Conservation (phyloP, 768 basidiomycete genomes). For the Nevesoporus exiguus region DNA sequence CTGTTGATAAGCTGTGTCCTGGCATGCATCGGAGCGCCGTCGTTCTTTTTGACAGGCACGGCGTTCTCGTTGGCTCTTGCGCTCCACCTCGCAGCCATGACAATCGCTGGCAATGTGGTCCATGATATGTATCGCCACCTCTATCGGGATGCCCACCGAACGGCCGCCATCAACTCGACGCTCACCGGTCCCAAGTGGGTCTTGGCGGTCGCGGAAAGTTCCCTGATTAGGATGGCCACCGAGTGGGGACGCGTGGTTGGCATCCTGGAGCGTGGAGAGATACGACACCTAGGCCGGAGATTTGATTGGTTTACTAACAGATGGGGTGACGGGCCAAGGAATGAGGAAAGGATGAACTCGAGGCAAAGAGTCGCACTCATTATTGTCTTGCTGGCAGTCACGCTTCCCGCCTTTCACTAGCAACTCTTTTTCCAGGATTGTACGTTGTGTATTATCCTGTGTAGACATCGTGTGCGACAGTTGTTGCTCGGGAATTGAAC, state of each 20-base stretch:
- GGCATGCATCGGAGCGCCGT: constrained; percentile 9
- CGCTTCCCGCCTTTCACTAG: neutral
- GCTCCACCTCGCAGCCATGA: constrained; percentile 24
- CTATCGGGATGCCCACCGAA: constrained; percentile 38
- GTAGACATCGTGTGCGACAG: neutral
- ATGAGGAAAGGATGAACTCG: constrained; percentile 44
- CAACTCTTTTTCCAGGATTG: neutral
- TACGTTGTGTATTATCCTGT: neutral
- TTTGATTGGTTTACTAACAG: constrained; percentile 58
- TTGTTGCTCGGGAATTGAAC: no score
- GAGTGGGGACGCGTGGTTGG: constrained; percentile 49
- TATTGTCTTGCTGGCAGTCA: constrained; percentile 5
- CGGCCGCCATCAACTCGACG: constrained; percentile 32
- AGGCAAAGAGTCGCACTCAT: constrained; percentile 31
- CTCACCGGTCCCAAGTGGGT: constrained; percentile 37
- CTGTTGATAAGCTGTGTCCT: constrained; percentile 29
- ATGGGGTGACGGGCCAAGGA: constrained; percentile 36
- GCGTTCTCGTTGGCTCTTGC: constrained; percentile 14
- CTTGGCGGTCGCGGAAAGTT: constrained; percentile 46
- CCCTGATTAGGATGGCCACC: constrained; percentile 48
- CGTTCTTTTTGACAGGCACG: constrained; percentile 13
- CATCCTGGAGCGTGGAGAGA: constrained; percentile 43
- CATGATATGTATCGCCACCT: constrained; percentile 52
- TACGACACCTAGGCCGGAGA: constrained; percentile 33
- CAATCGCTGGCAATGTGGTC: constrained; percentile 39